A percentile compares a stretch with the other conserved stretches of the same genome.
Evolutionary conservation across 495 filamentous ascomycete genomes (phyloP).

Genomic region (Xylaria sp.): DNA sequence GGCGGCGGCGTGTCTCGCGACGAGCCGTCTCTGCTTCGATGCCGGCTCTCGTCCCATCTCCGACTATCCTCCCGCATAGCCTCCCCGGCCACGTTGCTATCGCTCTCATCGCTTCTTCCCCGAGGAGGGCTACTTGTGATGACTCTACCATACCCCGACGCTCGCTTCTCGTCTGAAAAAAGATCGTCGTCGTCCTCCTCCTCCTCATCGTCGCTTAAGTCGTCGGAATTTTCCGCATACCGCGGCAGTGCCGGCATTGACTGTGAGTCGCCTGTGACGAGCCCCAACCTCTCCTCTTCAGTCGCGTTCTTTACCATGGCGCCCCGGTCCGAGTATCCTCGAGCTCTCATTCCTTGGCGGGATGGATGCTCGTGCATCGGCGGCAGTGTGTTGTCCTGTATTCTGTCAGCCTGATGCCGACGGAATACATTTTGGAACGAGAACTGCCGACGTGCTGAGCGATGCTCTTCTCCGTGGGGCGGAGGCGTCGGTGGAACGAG

Average conservation of each 20-base stretch:
- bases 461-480: constrained; percentile 46
- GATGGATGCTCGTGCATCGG: constrained; percentile 35
- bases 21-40: constrained; percentile 31
- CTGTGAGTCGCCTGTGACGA: constrained; percentile 77
- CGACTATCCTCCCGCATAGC: constrained; percentile 34
- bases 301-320: constrained; percentile 63
- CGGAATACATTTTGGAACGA: constrained; percentile 86
- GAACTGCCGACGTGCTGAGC: constrained; percentile 75
- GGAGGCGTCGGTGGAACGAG: constrained; percentile 55
- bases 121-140: constrained; percentile 45
- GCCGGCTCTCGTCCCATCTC: constrained; percentile 34
- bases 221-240: constrained; percentile 44
- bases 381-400: constrained; percentile 38
- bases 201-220: constrained; percentile 39
- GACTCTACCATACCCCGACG: constrained; percentile 47
- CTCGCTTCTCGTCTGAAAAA: constrained; percentile 46
- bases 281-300: constrained; percentile 87
- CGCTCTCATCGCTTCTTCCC: constrained; percentile 31
- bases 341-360: constrained; percentile 55
- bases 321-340: constrained; percentile 54
- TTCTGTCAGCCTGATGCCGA: constrained; percentile 49
- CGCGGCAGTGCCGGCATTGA: constrained; percentile 50
- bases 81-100: constrained; percentile 30
- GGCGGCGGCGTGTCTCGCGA: constrained; percentile 32
- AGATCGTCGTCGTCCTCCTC: constrained; percentile 37